These are phyloP conservation scores for Fusarium protoensiforme DNA, from an alignment of 2,329 filamentous ascomycete species.

Conservation along the genomic window DNA sequence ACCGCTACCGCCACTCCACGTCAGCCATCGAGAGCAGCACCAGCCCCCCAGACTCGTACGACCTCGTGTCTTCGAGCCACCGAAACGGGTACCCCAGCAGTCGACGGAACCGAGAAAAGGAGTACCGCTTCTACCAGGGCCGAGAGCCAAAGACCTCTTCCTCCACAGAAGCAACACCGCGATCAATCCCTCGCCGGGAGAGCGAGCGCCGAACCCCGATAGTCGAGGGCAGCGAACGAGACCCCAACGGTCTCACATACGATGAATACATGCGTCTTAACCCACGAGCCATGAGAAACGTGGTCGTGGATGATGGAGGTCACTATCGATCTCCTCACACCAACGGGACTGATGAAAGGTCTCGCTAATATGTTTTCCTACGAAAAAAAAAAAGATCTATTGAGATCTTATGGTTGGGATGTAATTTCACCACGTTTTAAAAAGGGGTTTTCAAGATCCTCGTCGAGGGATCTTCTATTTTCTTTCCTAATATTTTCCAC, in stretches of 20 bases:
- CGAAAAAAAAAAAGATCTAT: neutral
- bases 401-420: neutral
- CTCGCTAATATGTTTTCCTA: slow-evolving; percentile 4
- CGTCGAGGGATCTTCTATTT: neutral
- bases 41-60: slow-evolving; percentile 21
- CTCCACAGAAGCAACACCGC: slow-evolving; percentile 27
- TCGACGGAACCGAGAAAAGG: slow-evolving; percentile 40
- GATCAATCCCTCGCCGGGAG: slow-evolving; percentile 20
- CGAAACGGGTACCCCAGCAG: slow-evolving; percentile 19
- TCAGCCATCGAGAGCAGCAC: slow-evolving; percentile 23
- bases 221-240: slow-evolving; percentile 24
- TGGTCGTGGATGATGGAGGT: slow-evolving; percentile 28
- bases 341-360: slow-evolving; percentile 15
- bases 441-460: neutral
- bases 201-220: slow-evolving; percentile 31
- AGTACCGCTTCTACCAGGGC: slow-evolving; percentile 44
- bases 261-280: slow-evolving; percentile 37
- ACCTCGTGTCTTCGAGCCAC: slow-evolving; percentile 16
- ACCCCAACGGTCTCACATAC: slow-evolving; percentile 32
- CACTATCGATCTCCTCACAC: slow-evolving; percentile 27
- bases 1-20: slow-evolving; percentile 34
- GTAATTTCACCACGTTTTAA: slow-evolving; percentile 1
- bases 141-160: slow-evolving; percentile 27
- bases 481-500: neutral
- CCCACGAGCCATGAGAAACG: slow-evolving; percentile 27